These are phyloP conservation scores for Poa annua DNA, from an alignment of 176 grass and related monocot species.

Conservation along the genomic window DNA sequence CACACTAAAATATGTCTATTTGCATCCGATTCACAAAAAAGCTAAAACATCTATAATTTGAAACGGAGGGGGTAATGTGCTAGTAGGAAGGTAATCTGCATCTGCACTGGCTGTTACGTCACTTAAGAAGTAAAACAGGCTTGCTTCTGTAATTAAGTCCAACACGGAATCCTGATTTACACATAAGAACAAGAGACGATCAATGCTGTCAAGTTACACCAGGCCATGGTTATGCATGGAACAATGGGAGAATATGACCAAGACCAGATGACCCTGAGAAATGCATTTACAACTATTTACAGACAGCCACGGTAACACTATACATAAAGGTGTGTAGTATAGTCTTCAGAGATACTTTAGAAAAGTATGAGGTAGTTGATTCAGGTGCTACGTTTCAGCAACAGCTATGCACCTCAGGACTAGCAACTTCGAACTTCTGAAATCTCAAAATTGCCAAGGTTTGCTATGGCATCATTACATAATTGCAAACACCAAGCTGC, in stretches of 20 bases:
- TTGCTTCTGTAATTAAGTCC: background rate
- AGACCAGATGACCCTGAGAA: background rate
- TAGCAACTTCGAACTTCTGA: background rate
- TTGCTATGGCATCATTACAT: background rate
- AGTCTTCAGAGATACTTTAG: background rate
- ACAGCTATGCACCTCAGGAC: background rate
- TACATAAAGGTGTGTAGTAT: background rate
- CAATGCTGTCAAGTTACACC: background rate
- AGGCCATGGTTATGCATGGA: background rate
- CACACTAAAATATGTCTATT: too few species aligned
- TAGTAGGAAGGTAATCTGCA: background rate
- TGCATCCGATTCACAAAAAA: too few species aligned
- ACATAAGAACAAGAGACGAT: background rate
- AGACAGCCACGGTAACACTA: too few species aligned
- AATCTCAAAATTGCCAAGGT: background rate
- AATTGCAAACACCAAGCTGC: background rate
- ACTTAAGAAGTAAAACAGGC: background rate
- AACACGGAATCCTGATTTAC: background rate
- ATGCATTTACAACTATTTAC: background rate
- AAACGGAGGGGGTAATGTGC: too few species aligned
- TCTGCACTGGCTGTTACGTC: background rate
- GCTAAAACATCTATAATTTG: too few species aligned
- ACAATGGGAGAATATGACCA: background rate
- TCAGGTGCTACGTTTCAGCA: background rate
- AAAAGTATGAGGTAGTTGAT: background rate